These are phyloP conservation scores for Erucastrum elatum DNA, from an alignment of 345 rosid species.

Conservation along the genomic window DNA sequence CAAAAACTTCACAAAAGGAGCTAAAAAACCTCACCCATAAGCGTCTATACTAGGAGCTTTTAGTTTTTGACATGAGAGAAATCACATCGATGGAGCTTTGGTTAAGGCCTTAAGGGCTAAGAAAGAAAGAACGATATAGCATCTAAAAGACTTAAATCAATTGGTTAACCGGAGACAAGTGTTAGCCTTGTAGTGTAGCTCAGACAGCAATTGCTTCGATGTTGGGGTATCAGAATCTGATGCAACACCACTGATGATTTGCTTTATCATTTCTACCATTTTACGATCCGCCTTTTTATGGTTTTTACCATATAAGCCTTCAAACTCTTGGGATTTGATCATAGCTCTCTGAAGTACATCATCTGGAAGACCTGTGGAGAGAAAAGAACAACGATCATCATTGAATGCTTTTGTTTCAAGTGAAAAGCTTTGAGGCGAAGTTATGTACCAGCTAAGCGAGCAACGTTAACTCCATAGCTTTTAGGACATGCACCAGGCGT, in stretches of 20 bases:
- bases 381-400: constrained; percentile 2
- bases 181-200: constrained; percentile 57
- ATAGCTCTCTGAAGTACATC: constrained; percentile 65
- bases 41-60: background rate
- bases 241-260: constrained; percentile 41
- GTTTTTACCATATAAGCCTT: constrained; percentile 54
- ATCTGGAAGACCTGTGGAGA: constrained; percentile 70
- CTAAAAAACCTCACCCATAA: background rate
- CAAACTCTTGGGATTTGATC: constrained; percentile 69
- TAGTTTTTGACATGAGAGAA: constrained; percentile 6
- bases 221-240: constrained; percentile 10
- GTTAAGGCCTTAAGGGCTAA: background rate
- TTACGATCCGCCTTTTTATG: constrained; percentile 25
- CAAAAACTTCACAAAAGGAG: background rate
- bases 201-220: constrained; percentile 34
- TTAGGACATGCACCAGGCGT: constrained; percentile 89
- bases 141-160: constrained; percentile 27
- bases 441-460: constrained; percentile 81
- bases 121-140: background rate
- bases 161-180: constrained; percentile 38
- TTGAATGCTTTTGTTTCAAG: background rate
- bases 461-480: constrained; percentile 97
- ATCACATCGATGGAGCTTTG: constrained; percentile 4
- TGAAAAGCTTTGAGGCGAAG: background rate
- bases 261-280: constrained; percentile 42